Conservation (phyloP, 495 filamentous ascomycete species). For the Xylaria scruposa region DNA sequence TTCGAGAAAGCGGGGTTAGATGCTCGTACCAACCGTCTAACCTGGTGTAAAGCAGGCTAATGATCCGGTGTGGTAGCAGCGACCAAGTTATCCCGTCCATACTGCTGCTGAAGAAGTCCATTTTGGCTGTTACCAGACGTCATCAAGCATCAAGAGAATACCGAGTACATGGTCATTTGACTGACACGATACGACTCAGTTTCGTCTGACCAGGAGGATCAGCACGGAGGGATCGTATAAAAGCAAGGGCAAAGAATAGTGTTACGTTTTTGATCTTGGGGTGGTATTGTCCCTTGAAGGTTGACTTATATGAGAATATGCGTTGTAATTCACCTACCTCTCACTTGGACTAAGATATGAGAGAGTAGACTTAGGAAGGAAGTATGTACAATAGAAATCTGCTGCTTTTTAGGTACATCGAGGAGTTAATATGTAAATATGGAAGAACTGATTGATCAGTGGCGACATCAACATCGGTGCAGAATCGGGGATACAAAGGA, state of each 20-base stretch:
- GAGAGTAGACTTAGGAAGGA: background rate
- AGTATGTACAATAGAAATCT: background rate
- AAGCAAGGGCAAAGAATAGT: background rate
- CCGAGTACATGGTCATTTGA: background rate
- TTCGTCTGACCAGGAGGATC: background rate
- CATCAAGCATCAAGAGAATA: background rate
- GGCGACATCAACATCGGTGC: background rate
- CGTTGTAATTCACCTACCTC: background rate
- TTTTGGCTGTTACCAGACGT: background rate
- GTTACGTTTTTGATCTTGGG: background rate
- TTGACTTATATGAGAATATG: background rate
- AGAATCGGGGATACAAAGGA: background rate
- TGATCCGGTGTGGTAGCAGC: constrained; percentile 9
- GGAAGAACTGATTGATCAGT: background rate
- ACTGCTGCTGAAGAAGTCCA: background rate
- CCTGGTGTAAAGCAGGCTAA: constrained; percentile 12
- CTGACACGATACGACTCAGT: background rate
- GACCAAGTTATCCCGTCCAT: constrained; percentile 10
- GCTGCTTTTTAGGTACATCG: background rate
- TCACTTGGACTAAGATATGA: background rate
- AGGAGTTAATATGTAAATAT: background rate
- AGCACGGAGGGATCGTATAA: background rate
- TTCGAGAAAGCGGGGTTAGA: constrained; percentile 20
- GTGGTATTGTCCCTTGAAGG: background rate
- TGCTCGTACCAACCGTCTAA: constrained; percentile 10